Conservation (phyloP, 345 rosid genomes). For the Salix dunnii region DNA sequence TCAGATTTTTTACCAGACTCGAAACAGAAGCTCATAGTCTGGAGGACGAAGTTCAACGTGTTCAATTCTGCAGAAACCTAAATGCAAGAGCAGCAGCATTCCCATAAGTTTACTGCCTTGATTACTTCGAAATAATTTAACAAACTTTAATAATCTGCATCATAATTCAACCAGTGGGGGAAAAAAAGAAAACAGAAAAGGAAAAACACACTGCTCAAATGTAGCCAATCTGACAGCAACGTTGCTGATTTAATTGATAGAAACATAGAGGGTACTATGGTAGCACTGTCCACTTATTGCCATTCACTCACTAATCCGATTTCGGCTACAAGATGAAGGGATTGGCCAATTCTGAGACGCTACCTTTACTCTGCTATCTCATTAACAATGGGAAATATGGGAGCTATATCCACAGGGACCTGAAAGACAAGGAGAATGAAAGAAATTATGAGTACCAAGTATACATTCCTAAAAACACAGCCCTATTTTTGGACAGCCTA, state of each 20-base stretch:
- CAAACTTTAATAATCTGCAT: background rate
- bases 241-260: background rate
- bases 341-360: background rate
- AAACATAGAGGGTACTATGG: background rate
- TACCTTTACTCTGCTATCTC: conserved; percentile 27
- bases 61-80: too few species aligned
- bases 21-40: too few species aligned
- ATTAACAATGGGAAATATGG: conserved; percentile 54
- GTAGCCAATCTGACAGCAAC: background rate
- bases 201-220: background rate
- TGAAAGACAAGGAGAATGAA: conserved; percentile 18
- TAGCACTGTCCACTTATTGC: too few species aligned
- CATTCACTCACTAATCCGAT: background rate
- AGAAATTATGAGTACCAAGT: background rate
- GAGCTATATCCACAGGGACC: conserved; percentile 86
- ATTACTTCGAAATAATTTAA: too few species aligned
- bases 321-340: background rate
- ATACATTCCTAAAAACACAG: too few species aligned
- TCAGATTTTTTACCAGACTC: too few species aligned
- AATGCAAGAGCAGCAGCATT: conserved; percentile 2
- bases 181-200: too few species aligned
- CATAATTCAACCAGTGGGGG: background rate
- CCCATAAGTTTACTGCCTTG: too few species aligned
- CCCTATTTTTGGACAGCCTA: background rate
- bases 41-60: too few species aligned